Percentiles rank a stretch among this genome's conserved stretches.
These are phyloP conservation scores for Pouteria glomerata DNA, from an alignment of 148 eudicot species.

Conservation along the genomic window DNA sequence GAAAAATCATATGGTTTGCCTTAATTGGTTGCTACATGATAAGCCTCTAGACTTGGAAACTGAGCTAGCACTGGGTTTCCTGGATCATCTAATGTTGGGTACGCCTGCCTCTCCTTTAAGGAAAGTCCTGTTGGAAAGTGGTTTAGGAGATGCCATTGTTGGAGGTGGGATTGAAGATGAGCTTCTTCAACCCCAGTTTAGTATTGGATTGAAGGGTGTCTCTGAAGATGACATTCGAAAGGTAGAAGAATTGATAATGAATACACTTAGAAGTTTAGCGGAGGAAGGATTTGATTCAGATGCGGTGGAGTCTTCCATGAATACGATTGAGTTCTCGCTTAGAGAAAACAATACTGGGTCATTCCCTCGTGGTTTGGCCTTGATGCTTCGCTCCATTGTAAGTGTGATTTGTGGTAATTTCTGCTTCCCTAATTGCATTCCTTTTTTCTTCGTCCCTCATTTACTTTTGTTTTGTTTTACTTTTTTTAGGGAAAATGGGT, in stretches of 20 bases:
- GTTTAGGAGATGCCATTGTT: conserved; percentile 93
- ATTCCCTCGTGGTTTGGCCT: conserved; percentile 89
- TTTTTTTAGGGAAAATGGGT: conserved; percentile 80
- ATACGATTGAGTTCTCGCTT: conserved; percentile 91
- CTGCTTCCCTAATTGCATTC: neutral
- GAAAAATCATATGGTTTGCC: conserved; percentile 94
- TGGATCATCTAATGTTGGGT: conserved; percentile 89
- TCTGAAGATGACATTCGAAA: conserved; percentile 73
- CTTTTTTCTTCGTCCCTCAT: neutral
- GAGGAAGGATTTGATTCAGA: conserved; percentile 84
- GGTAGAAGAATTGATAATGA: conserved; percentile 75
- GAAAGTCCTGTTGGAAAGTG: conserved; percentile 86
- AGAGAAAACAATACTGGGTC: conserved; percentile 98
- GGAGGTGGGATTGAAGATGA: conserved; percentile 94
- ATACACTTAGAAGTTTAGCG: conserved; percentile 52
- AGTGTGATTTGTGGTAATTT: conserved; percentile 15
- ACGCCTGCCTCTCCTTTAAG: conserved; percentile 98
- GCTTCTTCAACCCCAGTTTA: conserved; percentile 90
- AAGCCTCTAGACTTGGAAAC: conserved; percentile 87
- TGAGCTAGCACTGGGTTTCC: conserved; percentile 75
- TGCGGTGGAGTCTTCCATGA: conserved; percentile 98
- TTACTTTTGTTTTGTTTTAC: neutral
- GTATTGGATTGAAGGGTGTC: conserved; percentile 92
- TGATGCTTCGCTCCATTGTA: conserved; percentile 96
- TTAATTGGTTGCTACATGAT: conserved; percentile 94